These are phyloP conservation scores for Ceratocystis colombiana DNA, from an alignment of 2,329 filamentous ascomycete species.

Conservation along the genomic window DNA sequence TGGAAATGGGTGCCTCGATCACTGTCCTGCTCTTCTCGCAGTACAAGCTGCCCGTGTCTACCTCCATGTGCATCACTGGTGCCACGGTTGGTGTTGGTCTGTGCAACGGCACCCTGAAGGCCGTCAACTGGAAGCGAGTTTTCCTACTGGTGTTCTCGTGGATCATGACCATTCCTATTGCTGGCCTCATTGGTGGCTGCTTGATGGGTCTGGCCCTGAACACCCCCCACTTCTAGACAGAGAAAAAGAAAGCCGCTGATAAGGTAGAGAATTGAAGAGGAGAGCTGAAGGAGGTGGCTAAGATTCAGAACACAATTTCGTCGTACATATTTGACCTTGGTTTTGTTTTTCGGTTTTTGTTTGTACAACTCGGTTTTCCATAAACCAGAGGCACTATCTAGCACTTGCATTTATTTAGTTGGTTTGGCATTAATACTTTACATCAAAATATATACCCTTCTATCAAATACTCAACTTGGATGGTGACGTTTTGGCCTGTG, in stretches of 20 bases:
- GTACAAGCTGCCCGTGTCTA: conserved; percentile 65
- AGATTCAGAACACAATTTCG: neutral
- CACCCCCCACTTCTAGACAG: conserved; percentile 30
- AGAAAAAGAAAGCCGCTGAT: no score
- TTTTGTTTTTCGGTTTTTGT: neutral
- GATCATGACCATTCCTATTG: conserved; percentile 39
- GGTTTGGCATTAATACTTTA: conserved; percentile 9
- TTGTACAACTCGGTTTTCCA: neutral
- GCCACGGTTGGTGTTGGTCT: conserved; percentile 69
- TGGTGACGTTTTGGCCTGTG: neutral
- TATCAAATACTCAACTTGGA: conserved; percentile 4
- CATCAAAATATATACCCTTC: conserved; percentile 17
- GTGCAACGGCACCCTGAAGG: conserved; percentile 61
- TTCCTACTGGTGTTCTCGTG: conserved; percentile 57
- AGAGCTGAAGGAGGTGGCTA: neutral
- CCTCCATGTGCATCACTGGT: conserved; percentile 70
- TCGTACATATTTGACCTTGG: neutral
- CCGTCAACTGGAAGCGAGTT: conserved; percentile 67
- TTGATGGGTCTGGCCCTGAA: conserved; percentile 37
- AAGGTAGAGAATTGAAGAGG: neutral
- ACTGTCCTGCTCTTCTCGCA: conserved; percentile 68
- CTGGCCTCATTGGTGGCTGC: conserved; percentile 36
- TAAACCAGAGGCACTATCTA: neutral
- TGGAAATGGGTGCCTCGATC: conserved; percentile 71
- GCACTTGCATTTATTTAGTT: conserved; percentile 4